Conservation (phyloP, 2,329 filamentous ascomycete genomes). For the Acrodontium crateriforme region DNA sequence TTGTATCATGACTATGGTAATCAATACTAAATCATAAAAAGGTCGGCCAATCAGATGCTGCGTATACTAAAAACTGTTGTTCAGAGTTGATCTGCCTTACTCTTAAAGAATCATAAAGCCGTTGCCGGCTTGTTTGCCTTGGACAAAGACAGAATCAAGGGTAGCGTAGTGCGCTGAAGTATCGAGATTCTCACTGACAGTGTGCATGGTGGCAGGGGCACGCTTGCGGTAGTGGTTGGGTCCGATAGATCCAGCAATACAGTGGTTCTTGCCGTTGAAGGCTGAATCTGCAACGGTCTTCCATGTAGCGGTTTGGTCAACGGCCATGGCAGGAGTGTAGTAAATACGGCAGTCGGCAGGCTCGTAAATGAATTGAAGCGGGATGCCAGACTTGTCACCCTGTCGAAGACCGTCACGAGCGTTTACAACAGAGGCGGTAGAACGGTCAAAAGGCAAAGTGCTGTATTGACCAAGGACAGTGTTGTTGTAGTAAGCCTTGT, state of each 20-base stretch:
- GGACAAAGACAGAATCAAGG: no score
- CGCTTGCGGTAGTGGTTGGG: no score
- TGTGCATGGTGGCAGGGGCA: no score
- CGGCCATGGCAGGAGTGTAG: slow-evolving; percentile 38
- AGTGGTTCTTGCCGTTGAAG: slow-evolving; percentile 17
- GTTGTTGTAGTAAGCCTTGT: slow-evolving; percentile 14
- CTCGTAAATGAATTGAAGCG: slow-evolving; percentile 37
- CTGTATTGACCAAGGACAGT: slow-evolving; percentile 17
- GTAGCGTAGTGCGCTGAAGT: no score
- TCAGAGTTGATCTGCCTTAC: no score
- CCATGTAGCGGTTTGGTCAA: slow-evolving; percentile 35
- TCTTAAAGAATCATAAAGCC: no score
- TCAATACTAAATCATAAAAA: no score
- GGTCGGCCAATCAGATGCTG: no score
- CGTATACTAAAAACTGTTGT: no score
- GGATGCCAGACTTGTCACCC: slow-evolving; percentile 25
- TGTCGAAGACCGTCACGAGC: slow-evolving; percentile 19
- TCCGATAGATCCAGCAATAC: slow-evolving; percentile 22
- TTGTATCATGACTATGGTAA: no score
- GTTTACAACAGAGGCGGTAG: slow-evolving; percentile 15
- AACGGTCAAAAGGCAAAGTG: slow-evolving; percentile 13
- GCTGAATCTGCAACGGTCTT: slow-evolving; percentile 24
- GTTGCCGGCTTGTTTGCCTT: no score
- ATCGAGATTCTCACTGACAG: no score
- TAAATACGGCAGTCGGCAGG: slow-evolving; percentile 38